Conservation (phyloP, 148 eudicot genomes). For the Rhododendron vialii region DNA sequence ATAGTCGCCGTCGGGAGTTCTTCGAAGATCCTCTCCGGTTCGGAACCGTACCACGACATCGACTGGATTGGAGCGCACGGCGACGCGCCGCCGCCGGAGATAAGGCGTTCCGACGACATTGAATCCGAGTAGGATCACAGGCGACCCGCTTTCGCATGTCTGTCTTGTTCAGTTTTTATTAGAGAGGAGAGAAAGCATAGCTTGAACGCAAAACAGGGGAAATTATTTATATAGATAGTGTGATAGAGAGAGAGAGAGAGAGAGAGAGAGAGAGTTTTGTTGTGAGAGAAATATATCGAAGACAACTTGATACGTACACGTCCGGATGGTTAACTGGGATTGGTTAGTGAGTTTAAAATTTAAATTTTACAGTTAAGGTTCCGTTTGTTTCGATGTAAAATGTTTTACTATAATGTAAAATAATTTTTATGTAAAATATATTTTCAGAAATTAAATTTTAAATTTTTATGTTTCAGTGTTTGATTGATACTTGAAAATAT, state of each 20-base stretch:
- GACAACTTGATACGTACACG: too few relatives aligned
- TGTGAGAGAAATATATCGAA: not conserved
- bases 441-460: too few relatives aligned
- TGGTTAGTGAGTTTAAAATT: too few relatives aligned
- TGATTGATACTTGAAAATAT: too few relatives aligned
- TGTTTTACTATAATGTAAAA: too few relatives aligned
- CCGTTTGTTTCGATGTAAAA: too few relatives aligned
- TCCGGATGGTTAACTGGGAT: too few relatives aligned
- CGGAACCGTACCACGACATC: conserved; percentile 25
- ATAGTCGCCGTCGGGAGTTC: conserved; percentile 75
- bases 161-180: not conserved
- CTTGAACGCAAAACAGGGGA: not conserved
- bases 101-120: conserved; percentile 32
- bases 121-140: not conserved
- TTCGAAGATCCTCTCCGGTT: conserved; percentile 51
- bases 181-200: conserved; percentile 1
- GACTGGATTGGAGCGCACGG: conserved; percentile 1
- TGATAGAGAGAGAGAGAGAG: not conserved
- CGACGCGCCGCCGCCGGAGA: conserved; percentile 17
- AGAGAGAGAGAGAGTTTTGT: not conserved
- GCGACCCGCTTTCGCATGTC: conserved; percentile 10
- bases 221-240: not conserved
- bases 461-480: too few relatives aligned
- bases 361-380: too few relatives aligned
- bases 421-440: too few relatives aligned